Conservation (phyloP, 1,284 basidiomycete species). For the Serendipita sp. region DNA sequence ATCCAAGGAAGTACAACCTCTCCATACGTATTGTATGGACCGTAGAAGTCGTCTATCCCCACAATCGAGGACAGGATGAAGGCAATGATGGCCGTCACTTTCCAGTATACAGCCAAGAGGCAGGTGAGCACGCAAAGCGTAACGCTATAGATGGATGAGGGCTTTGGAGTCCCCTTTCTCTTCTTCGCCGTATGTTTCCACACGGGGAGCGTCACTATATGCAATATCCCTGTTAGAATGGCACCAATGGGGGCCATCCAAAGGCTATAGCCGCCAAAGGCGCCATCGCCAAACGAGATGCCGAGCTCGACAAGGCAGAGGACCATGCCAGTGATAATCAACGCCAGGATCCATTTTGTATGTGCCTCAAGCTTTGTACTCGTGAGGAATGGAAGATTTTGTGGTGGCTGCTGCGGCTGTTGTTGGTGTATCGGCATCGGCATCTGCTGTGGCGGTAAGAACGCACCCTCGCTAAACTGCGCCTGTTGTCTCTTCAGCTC, state of each 20-base stretch:
- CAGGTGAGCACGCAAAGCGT: neutral
- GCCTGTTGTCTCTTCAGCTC: neutral
- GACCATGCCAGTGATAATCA: neutral
- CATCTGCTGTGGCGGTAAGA: no score
- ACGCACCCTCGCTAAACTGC: neutral
- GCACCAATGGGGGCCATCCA: neutral
- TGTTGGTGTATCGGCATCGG: no score
- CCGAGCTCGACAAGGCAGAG: neutral
- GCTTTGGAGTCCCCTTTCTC: neutral
- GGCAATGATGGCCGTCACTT: neutral
- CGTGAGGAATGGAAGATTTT: no score
- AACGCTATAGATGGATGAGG: neutral
- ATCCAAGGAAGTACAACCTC: no score
- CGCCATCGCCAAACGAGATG: neutral
- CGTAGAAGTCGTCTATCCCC: no score
- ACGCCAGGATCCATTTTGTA: neutral
- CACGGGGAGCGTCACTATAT: neutral
- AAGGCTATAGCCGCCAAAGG: neutral
- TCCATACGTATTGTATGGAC: no score
- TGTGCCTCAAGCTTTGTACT: neutral
- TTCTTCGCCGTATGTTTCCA: slow-evolving; percentile 1
- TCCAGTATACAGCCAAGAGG: neutral
- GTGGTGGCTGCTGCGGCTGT: no score
- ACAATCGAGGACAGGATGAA: neutral
- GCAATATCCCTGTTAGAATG: neutral